Evolutionary conservation across 306 rosid species (phyloP).

Genomic region (Pyrus pyrifolia): DNA sequence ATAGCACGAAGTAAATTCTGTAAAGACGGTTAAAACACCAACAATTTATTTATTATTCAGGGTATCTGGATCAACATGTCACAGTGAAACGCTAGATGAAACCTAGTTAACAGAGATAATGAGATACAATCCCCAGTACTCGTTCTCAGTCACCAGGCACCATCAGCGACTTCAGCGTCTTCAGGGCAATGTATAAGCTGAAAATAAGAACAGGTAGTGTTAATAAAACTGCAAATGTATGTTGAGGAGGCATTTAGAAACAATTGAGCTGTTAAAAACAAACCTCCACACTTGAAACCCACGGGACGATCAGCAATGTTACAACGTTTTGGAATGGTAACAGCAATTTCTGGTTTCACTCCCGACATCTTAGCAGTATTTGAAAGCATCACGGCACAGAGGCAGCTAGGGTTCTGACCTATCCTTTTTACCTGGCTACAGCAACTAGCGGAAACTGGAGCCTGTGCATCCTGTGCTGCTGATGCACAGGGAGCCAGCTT

Average conservation of each 20-base stretch:
- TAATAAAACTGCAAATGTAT: neutral
- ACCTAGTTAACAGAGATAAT: conserved; percentile 1
- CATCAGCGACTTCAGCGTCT: neutral
- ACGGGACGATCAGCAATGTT: conserved; percentile 34
- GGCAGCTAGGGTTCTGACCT: conserved; percentile 36
- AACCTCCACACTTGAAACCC: conserved; percentile 52
- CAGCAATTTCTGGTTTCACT: conserved; percentile 33
- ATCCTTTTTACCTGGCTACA: conserved; percentile 39
- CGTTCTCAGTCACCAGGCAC: neutral
- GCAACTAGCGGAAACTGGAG: conserved; percentile 34
- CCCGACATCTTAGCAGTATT: conserved; percentile 36
- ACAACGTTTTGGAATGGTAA: conserved; percentile 55
- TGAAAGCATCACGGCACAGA: conserved; percentile 44
- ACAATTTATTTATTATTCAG: conserved; percentile 13
- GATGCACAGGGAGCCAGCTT: conserved; percentile 38
- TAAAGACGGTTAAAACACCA: neutral
- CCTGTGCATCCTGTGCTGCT: conserved; percentile 34
- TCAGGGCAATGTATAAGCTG: conserved; percentile 47
- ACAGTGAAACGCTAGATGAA: conserved; percentile 5
- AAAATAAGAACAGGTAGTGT: neutral
- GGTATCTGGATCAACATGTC: neutral
- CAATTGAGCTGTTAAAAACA: neutral
- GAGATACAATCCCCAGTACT: neutral
- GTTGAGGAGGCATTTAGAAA: neutral
- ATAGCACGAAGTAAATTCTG: neutral